A percentile compares a stretch with the other conserved stretches of the same genome.
These are phyloP conservation scores for Colletotrichum lindemuthianum DNA, from an alignment of 2,329 filamentous ascomycete genomes.

Conservation along the genomic window DNA sequence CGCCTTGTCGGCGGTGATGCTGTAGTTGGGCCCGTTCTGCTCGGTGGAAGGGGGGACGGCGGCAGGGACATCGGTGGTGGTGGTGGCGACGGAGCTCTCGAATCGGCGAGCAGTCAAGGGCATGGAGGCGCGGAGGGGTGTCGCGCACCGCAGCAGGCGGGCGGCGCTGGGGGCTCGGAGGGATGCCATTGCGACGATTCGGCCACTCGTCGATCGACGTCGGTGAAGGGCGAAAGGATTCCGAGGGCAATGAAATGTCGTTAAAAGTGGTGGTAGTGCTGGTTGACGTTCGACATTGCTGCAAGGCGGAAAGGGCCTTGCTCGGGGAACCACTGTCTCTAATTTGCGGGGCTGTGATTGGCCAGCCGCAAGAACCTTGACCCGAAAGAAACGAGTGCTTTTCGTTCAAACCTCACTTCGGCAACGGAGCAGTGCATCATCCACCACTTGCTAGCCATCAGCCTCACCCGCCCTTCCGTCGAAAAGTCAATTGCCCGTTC, in stretches of 20 bases:
- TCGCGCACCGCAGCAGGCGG: slow-evolving; percentile 61
- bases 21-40: slow-evolving; percentile 83
- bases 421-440: slow-evolving; percentile 34
- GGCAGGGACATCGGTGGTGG: slow-evolving; percentile 42
- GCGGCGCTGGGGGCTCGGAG: slow-evolving; percentile 67
- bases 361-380: slow-evolving; percentile 54
- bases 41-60: slow-evolving; percentile 49
- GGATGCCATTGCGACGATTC: slow-evolving; percentile 67
- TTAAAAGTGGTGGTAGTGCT: slow-evolving; percentile 31
- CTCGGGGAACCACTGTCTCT: neutral
- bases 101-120: slow-evolving; percentile 62
- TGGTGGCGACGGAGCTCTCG: slow-evolving; percentile 61
- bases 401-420: slow-evolving; percentile 48
- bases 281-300: slow-evolving; percentile 39
- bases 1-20: slow-evolving; percentile 83
- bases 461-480: slow-evolving; percentile 24
- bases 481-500: slow-evolving; percentile 29
- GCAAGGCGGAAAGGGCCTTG: slow-evolving; percentile 36
- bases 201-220: slow-evolving; percentile 13
- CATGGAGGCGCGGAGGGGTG: slow-evolving; percentile 48
- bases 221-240: neutral
- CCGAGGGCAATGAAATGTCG: neutral
- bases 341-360: slow-evolving; percentile 51
- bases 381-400: slow-evolving; percentile 58
- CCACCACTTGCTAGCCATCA: slow-evolving; percentile 30